These are phyloP conservation scores for Coprinopsis cinerea DNA, from an alignment of 768 basidiomycete species.

Conservation along the genomic window DNA sequence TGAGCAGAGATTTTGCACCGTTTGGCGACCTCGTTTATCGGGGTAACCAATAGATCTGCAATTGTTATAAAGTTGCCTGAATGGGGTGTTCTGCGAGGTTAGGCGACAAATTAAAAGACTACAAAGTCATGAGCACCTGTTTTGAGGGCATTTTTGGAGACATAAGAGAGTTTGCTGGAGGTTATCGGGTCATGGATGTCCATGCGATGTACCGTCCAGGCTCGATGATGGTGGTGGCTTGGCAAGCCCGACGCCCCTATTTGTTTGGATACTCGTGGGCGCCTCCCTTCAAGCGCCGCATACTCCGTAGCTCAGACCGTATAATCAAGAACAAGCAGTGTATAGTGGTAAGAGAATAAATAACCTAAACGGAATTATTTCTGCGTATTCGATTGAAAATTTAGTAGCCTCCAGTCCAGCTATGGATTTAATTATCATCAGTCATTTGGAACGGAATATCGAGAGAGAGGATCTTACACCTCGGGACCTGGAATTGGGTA, in stretches of 20 bases:
- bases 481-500: constrained; percentile 7
- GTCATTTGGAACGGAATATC: neutral
- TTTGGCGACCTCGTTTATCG: constrained; percentile 6
- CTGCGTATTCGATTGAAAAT: too few relatives aligned
- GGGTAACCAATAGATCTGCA: constrained; percentile 6
- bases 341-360: too few relatives aligned
- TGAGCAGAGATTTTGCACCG: constrained; percentile 7
- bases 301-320: too few relatives aligned
- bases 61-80: constrained; percentile 5
- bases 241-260: too few relatives aligned
- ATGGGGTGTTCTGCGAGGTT: neutral
- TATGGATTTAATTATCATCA: neutral
- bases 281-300: too few relatives aligned
- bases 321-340: too few relatives aligned
- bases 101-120: neutral
- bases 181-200: constrained; percentile 1
- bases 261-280: too few relatives aligned
- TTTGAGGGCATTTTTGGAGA: neutral
- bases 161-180: neutral
- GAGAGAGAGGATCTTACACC: neutral
- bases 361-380: too few relatives aligned
- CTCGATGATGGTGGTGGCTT: too few relatives aligned
- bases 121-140: neutral
- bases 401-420: constrained; percentile 1
- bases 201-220: too few relatives aligned